Base-by-base conservation (phyloP, 2,329 filamentous ascomycete genomes). In the Colletotrichum lini region DNA sequence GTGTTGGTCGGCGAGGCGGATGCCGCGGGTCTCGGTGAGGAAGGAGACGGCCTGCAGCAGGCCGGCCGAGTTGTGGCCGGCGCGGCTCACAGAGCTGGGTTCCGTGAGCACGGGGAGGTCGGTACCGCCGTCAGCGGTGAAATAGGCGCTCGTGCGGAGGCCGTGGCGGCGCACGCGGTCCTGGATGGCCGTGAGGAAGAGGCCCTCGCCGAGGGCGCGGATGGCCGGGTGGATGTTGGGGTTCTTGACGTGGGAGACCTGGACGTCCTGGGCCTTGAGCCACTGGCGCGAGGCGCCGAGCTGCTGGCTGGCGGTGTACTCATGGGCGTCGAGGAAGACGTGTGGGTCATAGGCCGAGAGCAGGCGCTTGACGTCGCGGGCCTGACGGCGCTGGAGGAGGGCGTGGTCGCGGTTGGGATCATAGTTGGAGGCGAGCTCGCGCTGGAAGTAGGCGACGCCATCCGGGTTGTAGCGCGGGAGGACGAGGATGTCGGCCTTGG, bases 401-500 rank as follows among this genome's bases (percentile, higher is more conserved):
- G 74, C 73, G 35, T 80, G 78, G 50, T 80, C 79, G 2, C 79
- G 76, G 64, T 80, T 80, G 1, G 79, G 79, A 38, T 80, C 79
- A 23, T 76, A 77, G 60, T 77, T 78, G 0, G 76, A 75, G 0
- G 78, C 74, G 2, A 80, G 70, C 0, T 57, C 67, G 8, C 79
- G 76, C 71, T 80, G 79, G 70, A 80, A 80, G 63, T 80, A 80
- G 38, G 72, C 76, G 1, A 78, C 76, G 4, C 79, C 79, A 35
- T 80, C 79, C 0, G 78, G 76, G 42, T 80, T 80, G 35, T 80
- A 80, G 0, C 79, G 76, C 0, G 78, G 79, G 18, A 79, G 30
- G 9, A 80, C 49, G 6, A 80, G 53, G 0, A 80, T 66, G 10
- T 80, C 78, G 0, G 77, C 64, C 1, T 78, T 74, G 23, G 77